Evolutionary conservation across 352 stramenopile genomes (phyloP).

Genomic region (Phytophthora cactorum): DNA sequence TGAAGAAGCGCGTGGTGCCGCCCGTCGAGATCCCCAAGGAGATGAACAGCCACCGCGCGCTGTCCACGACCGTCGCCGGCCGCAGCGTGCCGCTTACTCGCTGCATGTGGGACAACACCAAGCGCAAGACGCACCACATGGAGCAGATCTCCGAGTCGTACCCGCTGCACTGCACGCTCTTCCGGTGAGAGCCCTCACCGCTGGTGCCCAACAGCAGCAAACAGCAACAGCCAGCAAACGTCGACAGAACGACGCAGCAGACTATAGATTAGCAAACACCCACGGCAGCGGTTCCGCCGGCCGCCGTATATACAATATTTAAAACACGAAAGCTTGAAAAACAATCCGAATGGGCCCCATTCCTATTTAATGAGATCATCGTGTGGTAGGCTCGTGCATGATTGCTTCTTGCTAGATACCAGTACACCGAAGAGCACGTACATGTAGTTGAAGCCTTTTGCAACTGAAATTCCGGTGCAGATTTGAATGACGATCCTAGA

Average conservation of each 20-base stretch:
- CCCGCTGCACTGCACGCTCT: slow-evolving; percentile 42
- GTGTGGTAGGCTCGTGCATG: no score
- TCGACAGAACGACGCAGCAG: slow-evolving; percentile 11
- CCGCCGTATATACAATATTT: slow-evolving; percentile 34
- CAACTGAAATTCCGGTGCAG: slow-evolving; percentile 14
- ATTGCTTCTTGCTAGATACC: no score
- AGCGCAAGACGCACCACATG: slow-evolving; percentile 50
- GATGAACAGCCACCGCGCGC: slow-evolving; percentile 49
- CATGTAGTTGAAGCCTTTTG: neutral
- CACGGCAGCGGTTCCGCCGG: slow-evolving; percentile 14
- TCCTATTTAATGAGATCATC: no score
- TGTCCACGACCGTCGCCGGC: slow-evolving; percentile 46
- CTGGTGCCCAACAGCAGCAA: neutral
- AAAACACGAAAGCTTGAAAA: slow-evolving; percentile 25
- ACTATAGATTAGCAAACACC: slow-evolving; percentile 25
- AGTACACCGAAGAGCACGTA: no score
- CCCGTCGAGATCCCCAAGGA: slow-evolving; percentile 47
- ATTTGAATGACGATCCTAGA: slow-evolving; percentile 8
- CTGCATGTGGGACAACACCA: slow-evolving; percentile 53
- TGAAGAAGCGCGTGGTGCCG: slow-evolving; percentile 61
- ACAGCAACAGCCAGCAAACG: slow-evolving; percentile 2
- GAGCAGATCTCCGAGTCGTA: slow-evolving; percentile 60
- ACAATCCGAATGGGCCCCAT: neutral
- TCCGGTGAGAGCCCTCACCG: slow-evolving; percentile 28
- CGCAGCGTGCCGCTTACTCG: slow-evolving; percentile 51